These are phyloP conservation scores for Diaporthe sp. DNA, from an alignment of 2,329 filamentous ascomycete species.

Conservation along the genomic window DNA sequence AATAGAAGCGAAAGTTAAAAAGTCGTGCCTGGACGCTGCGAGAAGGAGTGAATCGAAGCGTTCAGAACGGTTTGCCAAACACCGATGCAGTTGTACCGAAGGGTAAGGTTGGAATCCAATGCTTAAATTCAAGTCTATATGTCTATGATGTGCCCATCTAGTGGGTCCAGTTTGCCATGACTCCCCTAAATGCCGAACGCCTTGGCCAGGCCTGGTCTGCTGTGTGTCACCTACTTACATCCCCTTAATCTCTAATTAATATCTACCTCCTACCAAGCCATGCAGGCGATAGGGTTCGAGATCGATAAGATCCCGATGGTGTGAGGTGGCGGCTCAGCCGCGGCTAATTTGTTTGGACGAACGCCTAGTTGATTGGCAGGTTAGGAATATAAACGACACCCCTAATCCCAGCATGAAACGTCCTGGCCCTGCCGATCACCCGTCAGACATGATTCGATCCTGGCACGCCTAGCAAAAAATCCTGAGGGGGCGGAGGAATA, in stretches of 20 bases:
- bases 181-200: slow-evolving; percentile 22
- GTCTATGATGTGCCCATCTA: background rate
- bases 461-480: background rate
- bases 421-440: slow-evolving; percentile 28
- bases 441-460: slow-evolving; percentile 3
- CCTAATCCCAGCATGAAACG: slow-evolving; percentile 30
- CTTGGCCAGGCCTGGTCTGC: slow-evolving; percentile 6
- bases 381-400: slow-evolving; percentile 26
- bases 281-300: slow-evolving; percentile 19
- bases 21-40: slow-evolving; percentile 16
- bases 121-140: slow-evolving; percentile 19
- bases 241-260: slow-evolving; percentile 36
- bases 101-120: background rate
- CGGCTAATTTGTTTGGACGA: slow-evolving; percentile 30
- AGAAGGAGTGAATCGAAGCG: slow-evolving; percentile 19
- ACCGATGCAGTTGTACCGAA: background rate
- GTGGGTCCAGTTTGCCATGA: slow-evolving; percentile 7
- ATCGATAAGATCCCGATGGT: slow-evolving; percentile 34
- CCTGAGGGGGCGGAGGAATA: slow-evolving; percentile 23
- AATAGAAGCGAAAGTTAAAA: slow-evolving; percentile 28
- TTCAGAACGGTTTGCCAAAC: background rate
- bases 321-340: slow-evolving; percentile 16
- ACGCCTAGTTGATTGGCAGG: slow-evolving; percentile 31
- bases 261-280: slow-evolving; percentile 11
- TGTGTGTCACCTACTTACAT: slow-evolving; percentile 23